Evolutionary conservation across 129 eudicot species (phyloP).

Genomic region (Chrysanthemum seticuspe): DNA sequence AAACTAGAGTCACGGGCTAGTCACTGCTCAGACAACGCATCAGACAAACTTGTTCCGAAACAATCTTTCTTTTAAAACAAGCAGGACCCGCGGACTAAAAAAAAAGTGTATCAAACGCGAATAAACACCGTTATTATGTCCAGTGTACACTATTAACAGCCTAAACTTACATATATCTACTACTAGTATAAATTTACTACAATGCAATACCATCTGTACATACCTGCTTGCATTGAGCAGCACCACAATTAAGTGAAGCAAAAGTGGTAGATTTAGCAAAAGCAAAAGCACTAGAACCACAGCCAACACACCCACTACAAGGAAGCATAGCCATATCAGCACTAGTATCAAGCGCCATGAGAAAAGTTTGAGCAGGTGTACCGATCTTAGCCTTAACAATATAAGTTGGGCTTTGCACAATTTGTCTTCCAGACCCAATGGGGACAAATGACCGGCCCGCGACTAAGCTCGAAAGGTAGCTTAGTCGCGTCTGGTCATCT

Average conservation of each 20-base stretch:
- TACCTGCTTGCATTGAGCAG: conserved; percentile 77
- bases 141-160: too few relatives aligned
- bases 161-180: background rate
- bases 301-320: conserved; percentile 74
- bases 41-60: background rate
- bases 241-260: conserved; percentile 48
- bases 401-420: conserved; percentile 64
- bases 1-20: conserved; percentile 20
- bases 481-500: conserved; percentile 55
- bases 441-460: conserved; percentile 62
- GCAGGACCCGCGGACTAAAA: too few relatives aligned
- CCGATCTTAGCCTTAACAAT: conserved; percentile 73
- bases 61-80: too few relatives aligned
- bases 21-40: background rate
- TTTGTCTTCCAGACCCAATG: conserved; percentile 62
- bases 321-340: conserved; percentile 82
- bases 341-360: conserved; percentile 79
- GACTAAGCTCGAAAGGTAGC: conserved; percentile 59
- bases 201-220: background rate
- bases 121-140: too few relatives aligned
- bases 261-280: conserved; percentile 62
- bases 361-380: conserved; percentile 68
- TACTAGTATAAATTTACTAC: background rate
- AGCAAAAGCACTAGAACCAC: conserved; percentile 47
- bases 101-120: too few relatives aligned